Evolutionary conservation across 108 stramenopile species (phyloP), one percentile per base, ranked within the genome.

Genomic region (Bacterosira constricta): DNA sequence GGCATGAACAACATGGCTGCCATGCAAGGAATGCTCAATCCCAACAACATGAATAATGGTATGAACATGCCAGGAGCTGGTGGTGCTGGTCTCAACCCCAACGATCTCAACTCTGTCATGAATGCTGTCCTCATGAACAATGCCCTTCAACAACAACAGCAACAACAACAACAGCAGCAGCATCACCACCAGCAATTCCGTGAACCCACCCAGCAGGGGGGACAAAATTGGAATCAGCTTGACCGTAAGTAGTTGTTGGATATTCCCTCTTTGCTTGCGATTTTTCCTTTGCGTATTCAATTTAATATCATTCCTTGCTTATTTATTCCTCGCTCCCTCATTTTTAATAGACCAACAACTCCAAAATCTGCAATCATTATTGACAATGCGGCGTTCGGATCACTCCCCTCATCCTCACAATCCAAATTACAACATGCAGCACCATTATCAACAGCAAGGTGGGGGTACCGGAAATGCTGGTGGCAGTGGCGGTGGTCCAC

Each of bases 161-260:
- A n/a, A n/a, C 47, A 49, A 25, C 47, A 49, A 25, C 47, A 49
- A 42, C 61, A 62, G 8, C 67, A 66, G 12, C 53, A 56, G 7
- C 50, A 55, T 1, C 45, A 29, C 1, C 63, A 67, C 26, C 64
- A 58, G 3, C 65, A 67, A 4, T 49, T 61, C 17, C 76, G 65
- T 31, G 63, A 65, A 1, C 66, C 62, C 12, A 35, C 37, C 10
- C 77, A 73, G 42, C 65, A 61, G 21, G 56, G 62, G 6, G 51
- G 70, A 21, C 81, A 85, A 38, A 36, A 67, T 20, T 30, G 38
- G 4, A 54, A 67, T 18, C 50, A 67, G 53, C 53, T 54, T 20
- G 35, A 59, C 20, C 57, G 20, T 35, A 59, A 37, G 57, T 35
- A 6, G 68, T 69, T n/a, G 55, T 44, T 58, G 15, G 20, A 49